phyloP scores from a whole-genome alignment of 2,329 filamentous ascomycete genomes.

The Magnaporthiopsis poae region DNA sequence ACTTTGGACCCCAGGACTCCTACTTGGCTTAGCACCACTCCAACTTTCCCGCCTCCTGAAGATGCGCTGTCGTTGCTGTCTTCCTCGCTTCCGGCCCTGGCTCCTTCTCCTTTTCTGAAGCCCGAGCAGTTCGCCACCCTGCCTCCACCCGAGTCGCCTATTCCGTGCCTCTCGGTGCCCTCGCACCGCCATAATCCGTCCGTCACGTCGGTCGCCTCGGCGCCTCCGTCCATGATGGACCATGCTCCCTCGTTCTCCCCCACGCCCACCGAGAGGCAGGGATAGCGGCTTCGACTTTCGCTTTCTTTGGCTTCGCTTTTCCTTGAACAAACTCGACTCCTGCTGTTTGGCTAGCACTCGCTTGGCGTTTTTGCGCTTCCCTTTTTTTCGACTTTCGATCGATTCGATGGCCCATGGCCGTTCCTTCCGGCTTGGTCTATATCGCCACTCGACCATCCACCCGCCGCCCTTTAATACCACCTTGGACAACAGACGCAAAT shows the following conservation, averaged over 20 bases:
- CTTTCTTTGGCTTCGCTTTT: constrained; percentile 14
- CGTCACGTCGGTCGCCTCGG: constrained; percentile 5
- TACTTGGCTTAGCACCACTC: constrained; percentile 30
- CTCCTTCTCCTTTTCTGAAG: constrained; percentile 35
- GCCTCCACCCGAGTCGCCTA: constrained; percentile 35
- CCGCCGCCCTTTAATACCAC: constrained; percentile 21
- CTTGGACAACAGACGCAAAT: constrained; percentile 16
- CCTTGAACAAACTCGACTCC: constrained; percentile 20
- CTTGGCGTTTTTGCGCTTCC: constrained; percentile 11
- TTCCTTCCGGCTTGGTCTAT: neutral
- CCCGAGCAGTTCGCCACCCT: constrained; percentile 34
- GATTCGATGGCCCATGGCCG: constrained; percentile 5
- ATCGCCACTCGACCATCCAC: neutral
- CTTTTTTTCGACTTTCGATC: constrained; percentile 10
- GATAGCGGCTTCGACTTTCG: constrained; percentile 16
- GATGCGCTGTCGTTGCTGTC: constrained; percentile 27
- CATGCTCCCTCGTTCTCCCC: constrained; percentile 22
- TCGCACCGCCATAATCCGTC: constrained; percentile 29
- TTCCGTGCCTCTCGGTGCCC: constrained; percentile 22
- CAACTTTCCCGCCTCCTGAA: constrained; percentile 35
- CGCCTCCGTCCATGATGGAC: constrained; percentile 3
- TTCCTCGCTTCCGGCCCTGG: constrained; percentile 25
- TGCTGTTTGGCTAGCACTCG: constrained; percentile 11
- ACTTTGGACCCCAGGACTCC: constrained; percentile 41
- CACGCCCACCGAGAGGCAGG: constrained; percentile 25